Percentiles rank a stretch among this genome's conserved stretches.
These are phyloP conservation scores for Erodium moschatum DNA, from an alignment of 441 rosid species.

Conservation along the genomic window DNA sequence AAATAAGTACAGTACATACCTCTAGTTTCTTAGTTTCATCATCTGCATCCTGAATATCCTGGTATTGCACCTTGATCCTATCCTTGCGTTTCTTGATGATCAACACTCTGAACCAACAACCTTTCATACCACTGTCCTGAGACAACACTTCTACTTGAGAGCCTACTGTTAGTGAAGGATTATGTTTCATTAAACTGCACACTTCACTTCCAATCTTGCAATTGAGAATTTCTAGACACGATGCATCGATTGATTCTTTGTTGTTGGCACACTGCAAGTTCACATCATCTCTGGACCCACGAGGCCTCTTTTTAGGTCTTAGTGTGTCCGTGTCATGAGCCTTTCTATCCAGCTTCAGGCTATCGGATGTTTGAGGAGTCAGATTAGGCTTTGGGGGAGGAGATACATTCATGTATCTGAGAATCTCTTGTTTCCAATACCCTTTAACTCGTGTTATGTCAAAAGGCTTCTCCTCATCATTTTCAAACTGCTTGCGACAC, in stretches of 20 bases:
- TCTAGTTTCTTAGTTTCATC: conserved; percentile 59
- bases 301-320: conserved; percentile 46
- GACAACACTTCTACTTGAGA: conserved; percentile 64
- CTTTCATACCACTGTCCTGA: conserved; percentile 82
- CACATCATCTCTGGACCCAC: conserved; percentile 10
- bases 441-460: conserved; percentile 59
- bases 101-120: conserved; percentile 78
- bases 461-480: conserved; percentile 46
- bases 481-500: conserved; percentile 46
- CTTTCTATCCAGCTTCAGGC: conserved; percentile 23
- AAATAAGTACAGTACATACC: conserved; percentile 26
- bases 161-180: conserved; percentile 36
- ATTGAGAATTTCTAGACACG: conserved; percentile 16
- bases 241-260: conserved; percentile 17
- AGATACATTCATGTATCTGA: conserved; percentile 29
- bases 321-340: conserved; percentile 24
- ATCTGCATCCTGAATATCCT: conserved; percentile 56
- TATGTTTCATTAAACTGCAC: conserved; percentile 13
- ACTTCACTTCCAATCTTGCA: conserved; percentile 21
- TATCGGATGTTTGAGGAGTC: conserved; percentile 21
- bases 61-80: conserved; percentile 71
- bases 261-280: not conserved
- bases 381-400: conserved; percentile 22
- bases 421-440: conserved; percentile 63
- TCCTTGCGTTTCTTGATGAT: conserved; percentile 52